Base-by-base conservation (phyloP, 2,329 filamentous ascomycete genomes). In the Penicillium sp. region DNA sequence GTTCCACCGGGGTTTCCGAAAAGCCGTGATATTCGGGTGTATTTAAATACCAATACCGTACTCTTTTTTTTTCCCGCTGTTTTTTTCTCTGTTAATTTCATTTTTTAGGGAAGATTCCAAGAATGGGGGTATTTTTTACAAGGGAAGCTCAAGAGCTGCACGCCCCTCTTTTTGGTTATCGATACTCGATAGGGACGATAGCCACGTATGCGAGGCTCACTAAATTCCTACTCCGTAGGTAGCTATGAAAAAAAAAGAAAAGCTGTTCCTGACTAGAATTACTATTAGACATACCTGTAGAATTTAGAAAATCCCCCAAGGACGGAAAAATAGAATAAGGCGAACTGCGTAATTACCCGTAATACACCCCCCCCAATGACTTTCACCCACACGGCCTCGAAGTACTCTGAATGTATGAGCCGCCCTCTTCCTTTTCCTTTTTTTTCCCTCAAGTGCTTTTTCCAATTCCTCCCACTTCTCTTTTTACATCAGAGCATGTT, bases 1-100 rank as follows among this genome's bases (percentile, higher is more conserved):
- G 51, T 55, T 57, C 55, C 56, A 56, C 59, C 62, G 58, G 61
- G 55, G 50, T 57, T 49, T 62, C 60, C 60, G 61, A 53, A 46
- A 41, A 47, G 22, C 53, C 44, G 51, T 53, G 51, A 36, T 36
- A 35, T 41, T 53, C 37, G 37, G 51, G 16, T 51, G 48, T 53
- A 49, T 48, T 53, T 22, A 12, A 53, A 53, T 53, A 53, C 51
- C 37, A 19, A 16, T 53, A 50, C 37, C 44, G 45, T 49, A 53
- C 30, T 33, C 16, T 8, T 25, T 28, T 22, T 45, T 31, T 45
- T 42, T 16, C 14, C 5, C 1, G 14, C 19, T 33, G n/a, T 22
- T 33, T 28, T 5, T 10, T 17, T 31, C 25, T 26, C 19, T 12
- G 5, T 26, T 28, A 31, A 33, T 26, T 41, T 16, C 17, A 5